phyloP scores from a whole-genome alignment of 1,139 yeast species.

The Pneumocystis sp. region DNA sequence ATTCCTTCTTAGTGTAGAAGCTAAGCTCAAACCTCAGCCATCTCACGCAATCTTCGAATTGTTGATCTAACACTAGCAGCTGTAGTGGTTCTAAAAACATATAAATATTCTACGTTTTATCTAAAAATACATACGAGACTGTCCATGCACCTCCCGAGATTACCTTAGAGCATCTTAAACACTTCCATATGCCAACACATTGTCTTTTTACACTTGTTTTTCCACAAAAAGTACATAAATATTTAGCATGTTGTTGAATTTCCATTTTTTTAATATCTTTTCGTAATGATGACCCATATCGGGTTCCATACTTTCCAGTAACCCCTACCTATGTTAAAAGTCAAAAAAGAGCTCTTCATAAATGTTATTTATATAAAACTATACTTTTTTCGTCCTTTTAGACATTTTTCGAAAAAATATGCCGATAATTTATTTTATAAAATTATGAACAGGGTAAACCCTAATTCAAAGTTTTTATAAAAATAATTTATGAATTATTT shows the following conservation, averaged over 20 bases:
- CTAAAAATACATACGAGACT: conserved; percentile 38
- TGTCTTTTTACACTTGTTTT: conserved; percentile 96
- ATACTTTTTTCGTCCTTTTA: background rate
- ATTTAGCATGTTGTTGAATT: conserved; percentile 85
- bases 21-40: conserved; percentile 83
- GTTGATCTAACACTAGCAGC: conserved; percentile 99
- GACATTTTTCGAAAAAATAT: background rate
- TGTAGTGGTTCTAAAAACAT: conserved; percentile 58
- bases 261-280: conserved; percentile 99
- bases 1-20: conserved; percentile 5
- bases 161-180: conserved; percentile 87
- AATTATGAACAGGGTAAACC: background rate
- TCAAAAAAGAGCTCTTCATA: background rate
- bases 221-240: conserved; percentile 99
- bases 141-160: conserved; percentile 99
- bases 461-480: background rate
- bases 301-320: conserved; percentile 6
- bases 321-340: background rate
- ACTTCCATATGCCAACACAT: conserved; percentile 98
- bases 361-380: background rate
- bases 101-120: background rate
- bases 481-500: background rate
- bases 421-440: background rate
- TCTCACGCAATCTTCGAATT: conserved; percentile 99
- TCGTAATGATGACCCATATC: conserved; percentile 84